These are phyloP conservation scores for Crithidia brevicula DNA, from an alignment of 208 protist genomes.

Conservation along the genomic window DNA sequence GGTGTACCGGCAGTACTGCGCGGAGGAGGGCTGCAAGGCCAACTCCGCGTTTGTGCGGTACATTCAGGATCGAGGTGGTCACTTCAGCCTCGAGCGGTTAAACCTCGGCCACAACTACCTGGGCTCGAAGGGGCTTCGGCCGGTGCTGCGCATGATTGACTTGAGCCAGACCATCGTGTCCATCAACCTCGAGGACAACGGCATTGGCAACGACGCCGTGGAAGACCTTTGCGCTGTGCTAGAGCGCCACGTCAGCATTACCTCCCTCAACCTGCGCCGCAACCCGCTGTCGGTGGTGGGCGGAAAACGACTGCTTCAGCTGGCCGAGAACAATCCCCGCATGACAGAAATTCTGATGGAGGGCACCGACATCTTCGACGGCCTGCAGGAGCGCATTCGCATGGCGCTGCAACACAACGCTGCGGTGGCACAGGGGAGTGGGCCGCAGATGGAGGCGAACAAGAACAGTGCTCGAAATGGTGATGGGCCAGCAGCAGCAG, in stretches of 20 bases:
- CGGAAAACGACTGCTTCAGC: constrained; percentile 71
- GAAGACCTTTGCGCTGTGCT: constrained; percentile 65
- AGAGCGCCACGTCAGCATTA: constrained; percentile 67
- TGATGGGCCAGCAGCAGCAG: no score
- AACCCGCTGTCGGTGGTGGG: constrained; percentile 85
- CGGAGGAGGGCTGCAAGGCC: constrained; percentile 70
- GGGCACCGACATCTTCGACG: constrained; percentile 80
- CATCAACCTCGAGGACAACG: constrained; percentile 86
- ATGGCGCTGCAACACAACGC: constrained; percentile 50
- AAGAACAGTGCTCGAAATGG: background rate
- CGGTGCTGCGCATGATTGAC: constrained; percentile 83
- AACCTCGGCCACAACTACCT: constrained; percentile 85
- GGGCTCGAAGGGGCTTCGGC: constrained; percentile 83
- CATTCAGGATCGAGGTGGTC: constrained; percentile 41
- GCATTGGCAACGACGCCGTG: constrained; percentile 82
- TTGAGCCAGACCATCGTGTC: constrained; percentile 75
- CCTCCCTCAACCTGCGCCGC: constrained; percentile 64
- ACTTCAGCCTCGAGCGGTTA: constrained; percentile 47
- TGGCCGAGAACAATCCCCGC: constrained; percentile 74
- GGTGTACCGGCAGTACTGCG: constrained; percentile 80
- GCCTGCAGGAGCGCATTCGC: constrained; percentile 69
- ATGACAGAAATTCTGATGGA: constrained; percentile 74
- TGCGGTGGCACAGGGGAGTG: constrained; percentile 7
- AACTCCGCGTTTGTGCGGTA: constrained; percentile 85
- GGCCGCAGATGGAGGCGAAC: constrained; percentile 30